Evolutionary conservation across 164 flowering plant genomes (phyloP).

Genomic region (Chloranthus sessilifolius): DNA sequence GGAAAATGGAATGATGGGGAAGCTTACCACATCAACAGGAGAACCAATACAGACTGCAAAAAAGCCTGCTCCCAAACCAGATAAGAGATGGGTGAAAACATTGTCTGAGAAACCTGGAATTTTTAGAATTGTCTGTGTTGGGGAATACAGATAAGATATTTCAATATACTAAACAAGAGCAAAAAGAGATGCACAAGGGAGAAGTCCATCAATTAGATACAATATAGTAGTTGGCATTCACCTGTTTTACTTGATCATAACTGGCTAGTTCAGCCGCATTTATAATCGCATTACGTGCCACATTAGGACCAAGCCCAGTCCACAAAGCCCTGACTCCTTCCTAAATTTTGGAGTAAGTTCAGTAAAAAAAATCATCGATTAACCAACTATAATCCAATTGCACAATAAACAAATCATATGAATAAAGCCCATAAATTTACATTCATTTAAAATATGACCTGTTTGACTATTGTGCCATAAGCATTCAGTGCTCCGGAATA

Average conservation of each 20-base stretch:
- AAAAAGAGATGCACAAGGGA: background rate
- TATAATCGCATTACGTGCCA: constrained; percentile 86
- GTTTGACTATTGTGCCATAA: constrained; percentile 67
- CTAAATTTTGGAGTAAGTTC: constrained; percentile 28
- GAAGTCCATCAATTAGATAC: constrained; percentile 4
- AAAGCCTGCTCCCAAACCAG: constrained; percentile 97
- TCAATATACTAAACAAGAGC: no score
- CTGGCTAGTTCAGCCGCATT: constrained; percentile 98
- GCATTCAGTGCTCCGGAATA: constrained; percentile 88
- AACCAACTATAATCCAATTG: background rate
- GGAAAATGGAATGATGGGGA: constrained; percentile 4
- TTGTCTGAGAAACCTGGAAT: constrained; percentile 92
- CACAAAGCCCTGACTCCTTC: constrained; percentile 89
- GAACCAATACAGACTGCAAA: constrained; percentile 98
- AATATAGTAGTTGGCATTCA: constrained; percentile 13
- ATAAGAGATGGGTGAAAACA: constrained; percentile 76
- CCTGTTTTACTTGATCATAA: constrained; percentile 96
- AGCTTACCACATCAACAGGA: constrained; percentile 89
- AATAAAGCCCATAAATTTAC: background rate
- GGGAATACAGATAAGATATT: constrained; percentile 17
- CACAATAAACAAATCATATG: background rate
- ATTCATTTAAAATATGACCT: constrained; percentile 34
- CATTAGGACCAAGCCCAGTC: constrained; percentile 96
- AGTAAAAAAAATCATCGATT: constrained; percentile 8
- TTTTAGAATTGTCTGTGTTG: constrained; percentile 75